These are phyloP conservation scores for Neophaeococcomyces mojaviensis DNA, from an alignment of 2,329 filamentous ascomycete species.

Conservation along the genomic window DNA sequence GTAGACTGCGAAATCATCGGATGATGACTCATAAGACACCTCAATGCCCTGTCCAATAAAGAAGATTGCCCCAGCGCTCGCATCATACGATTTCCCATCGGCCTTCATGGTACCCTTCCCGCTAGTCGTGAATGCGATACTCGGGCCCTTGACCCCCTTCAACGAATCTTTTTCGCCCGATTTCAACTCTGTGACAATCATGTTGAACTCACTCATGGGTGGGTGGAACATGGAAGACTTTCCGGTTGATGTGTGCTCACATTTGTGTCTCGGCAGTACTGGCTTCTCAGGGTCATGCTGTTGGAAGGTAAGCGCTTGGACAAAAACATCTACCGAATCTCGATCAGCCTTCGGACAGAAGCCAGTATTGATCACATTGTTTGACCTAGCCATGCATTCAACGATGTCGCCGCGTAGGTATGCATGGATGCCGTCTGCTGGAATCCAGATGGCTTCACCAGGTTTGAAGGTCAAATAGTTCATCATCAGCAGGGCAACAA, in stretches of 20 bases:
- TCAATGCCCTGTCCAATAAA: conserved; percentile 56
- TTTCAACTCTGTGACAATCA: conserved; percentile 53
- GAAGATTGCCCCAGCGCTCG: conserved; percentile 58
- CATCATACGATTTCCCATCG: conserved; percentile 44
- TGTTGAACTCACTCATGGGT: conserved; percentile 64
- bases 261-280: conserved; percentile 44
- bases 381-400: conserved; percentile 69
- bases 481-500: conserved; percentile 66
- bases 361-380: conserved; percentile 68
- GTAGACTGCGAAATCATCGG: conserved; percentile 41
- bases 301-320: conserved; percentile 54
- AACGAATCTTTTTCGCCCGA: conserved; percentile 54
- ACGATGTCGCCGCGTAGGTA: conserved; percentile 68
- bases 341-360: conserved; percentile 63
- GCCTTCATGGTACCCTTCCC: conserved; percentile 52
- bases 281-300: conserved; percentile 53
- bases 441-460: conserved; percentile 63
- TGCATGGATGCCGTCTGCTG: conserved; percentile 66
- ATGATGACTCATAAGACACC: conserved; percentile 21
- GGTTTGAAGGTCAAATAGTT: conserved; percentile 61
- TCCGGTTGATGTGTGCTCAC: conserved; percentile 47
- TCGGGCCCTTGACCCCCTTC: conserved; percentile 50
- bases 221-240: conserved; percentile 59
- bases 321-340: conserved; percentile 58
- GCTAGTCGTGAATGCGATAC: conserved; percentile 55